Evolutionary conservation across 2,329 filamentous ascomycete species (phyloP), one percentile per base, ranked within the genome.

Genomic region (Pezicula radicicola): DNA sequence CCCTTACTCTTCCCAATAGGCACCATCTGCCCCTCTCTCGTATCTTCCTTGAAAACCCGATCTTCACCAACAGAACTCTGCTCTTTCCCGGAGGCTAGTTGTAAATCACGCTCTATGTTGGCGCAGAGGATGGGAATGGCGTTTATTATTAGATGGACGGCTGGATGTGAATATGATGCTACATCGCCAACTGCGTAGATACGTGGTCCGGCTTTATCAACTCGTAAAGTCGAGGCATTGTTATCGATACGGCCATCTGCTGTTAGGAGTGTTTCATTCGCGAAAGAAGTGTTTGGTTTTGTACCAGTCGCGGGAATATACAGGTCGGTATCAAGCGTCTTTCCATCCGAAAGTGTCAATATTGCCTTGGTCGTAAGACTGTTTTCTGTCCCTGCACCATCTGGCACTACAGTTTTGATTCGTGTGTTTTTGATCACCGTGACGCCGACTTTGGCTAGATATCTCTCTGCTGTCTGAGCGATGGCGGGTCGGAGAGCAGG

Each of bases 81-180:
- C 0, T 58, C 49, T 21, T 56, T 51, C 2, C 64, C 69, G 2
- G 66, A 63, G 3, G 62, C 70, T 1, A 71, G 53, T 2, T 77
- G 61, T n/a, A 79, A 51, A 60, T 81, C 79, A 0, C 70, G 70
- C 60, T 74, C 75, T 56, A 81, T 67, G 52, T 79, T 80, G 5
- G 72, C 67, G 16, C 70, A 67, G 10, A 79, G 63, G 4, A 75
- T 63, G 0, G 75, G 75, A 2, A 78, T 63, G 0, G 70, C 68
- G 6, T 60, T 59, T 3, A 74, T 53, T 18, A 77, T 69, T 19
- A 65, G 61, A 55, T 78, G 75, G 3, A 79, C 62, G 0, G 60
- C 72, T 3, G 72, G 71, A 1, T 70, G 66, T 1, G 71, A 68
- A 48, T 63, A 69, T 0, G 69, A 70, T 4, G 70, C 64, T 2